Evolutionary conservation across 1,284 basidiomycete genomes (phyloP).

Genomic region (Quambalaria eucalypti): DNA sequence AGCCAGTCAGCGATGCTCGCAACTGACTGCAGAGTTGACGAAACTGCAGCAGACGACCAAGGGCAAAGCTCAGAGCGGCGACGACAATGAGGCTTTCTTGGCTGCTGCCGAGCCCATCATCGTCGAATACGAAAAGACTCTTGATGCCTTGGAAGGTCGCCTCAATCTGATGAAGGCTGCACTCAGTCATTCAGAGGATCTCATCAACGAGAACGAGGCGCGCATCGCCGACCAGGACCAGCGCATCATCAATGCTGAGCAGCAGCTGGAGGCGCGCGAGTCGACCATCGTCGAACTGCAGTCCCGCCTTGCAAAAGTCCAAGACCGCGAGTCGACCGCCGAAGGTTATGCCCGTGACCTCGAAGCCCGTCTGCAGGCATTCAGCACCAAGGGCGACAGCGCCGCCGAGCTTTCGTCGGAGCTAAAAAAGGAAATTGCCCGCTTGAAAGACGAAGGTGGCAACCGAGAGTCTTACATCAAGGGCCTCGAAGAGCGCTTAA

Average conservation of each 20-base stretch:
- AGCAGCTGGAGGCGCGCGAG: constrained; percentile 65
- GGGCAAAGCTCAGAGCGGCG: constrained; percentile 53
- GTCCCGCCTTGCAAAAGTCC: constrained; percentile 66
- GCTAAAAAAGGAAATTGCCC: constrained; percentile 69
- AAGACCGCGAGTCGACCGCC: constrained; percentile 78
- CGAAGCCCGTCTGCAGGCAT: constrained; percentile 75
- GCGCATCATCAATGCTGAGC: constrained; percentile 52
- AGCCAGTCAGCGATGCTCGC: constrained; percentile 70
- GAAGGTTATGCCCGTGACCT: constrained; percentile 89
- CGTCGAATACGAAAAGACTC: constrained; percentile 89
- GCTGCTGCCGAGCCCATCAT: constrained; percentile 96
- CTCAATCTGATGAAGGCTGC: constrained; percentile 80
- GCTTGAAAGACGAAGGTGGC: constrained; percentile 66
- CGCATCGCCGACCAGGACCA: constrained; percentile 57
- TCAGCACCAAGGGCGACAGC: constrained; percentile 66
- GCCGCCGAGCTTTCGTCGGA: constrained; percentile 70
- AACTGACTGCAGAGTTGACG: constrained; percentile 77
- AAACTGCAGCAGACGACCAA: constrained; percentile 27
- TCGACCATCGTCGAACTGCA: constrained; percentile 73
- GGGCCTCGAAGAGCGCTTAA: constrained; percentile 75
- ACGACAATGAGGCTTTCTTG: constrained; percentile 71
- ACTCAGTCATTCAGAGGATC: constrained; percentile 75
- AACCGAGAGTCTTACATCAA: constrained; percentile 70
- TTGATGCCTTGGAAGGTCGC: constrained; percentile 87
- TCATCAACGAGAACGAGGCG: constrained; percentile 79